Evolutionary conservation across 352 stramenopile species (phyloP), one percentile per base, ranked within the genome.

Genomic region (Phytophthora constricta): DNA sequence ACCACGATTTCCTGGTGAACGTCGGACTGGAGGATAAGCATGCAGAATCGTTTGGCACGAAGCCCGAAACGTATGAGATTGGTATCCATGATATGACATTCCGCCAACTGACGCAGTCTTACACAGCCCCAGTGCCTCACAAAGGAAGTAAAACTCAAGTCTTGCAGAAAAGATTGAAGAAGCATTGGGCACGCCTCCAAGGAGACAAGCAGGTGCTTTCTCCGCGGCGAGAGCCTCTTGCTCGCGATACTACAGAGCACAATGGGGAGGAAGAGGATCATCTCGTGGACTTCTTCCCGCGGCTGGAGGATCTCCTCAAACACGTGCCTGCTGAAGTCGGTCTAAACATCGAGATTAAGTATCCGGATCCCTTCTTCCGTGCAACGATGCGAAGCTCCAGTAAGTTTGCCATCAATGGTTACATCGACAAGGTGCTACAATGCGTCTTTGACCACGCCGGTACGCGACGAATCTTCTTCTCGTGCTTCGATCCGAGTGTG

Each of bases 261-360:
- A 34, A 5, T 2, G 70, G 26, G 17, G 42, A 0, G 0, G 72
- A 80, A 43, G 76, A 91, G 22, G 69, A 79, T 7, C 82, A 92
- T 56, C 69, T 95, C 13, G 79, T 90, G 2, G 81, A 90, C 5
- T 84, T 90, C 58, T 92, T 90, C 49, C 86, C 86, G 27, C 75
- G 67, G n/a, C 59, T 95, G 8, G 72, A 87, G 65, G 76, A 87
- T 45, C 55, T 92, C 28, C 74, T 95, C 43, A 82, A 80, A 55
- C 76, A 95, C 43, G 85, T 93, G 8, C 87, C 87, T n/a, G 79
- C 73, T 0, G 74, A 91, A 61, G 78, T 92, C 10, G 85, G 78
- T 9, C 68, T 95, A 42, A 93, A 95, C 58, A 80, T 95, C 54
- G 87, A 95, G 64, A 82, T 95, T 68, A 95, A 95, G 77, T 95